Evolutionary conservation across 2,329 filamentous ascomycete species (phyloP), one percentile per base, ranked within the genome.

Genomic region (Talaromyces atroroseus): DNA sequence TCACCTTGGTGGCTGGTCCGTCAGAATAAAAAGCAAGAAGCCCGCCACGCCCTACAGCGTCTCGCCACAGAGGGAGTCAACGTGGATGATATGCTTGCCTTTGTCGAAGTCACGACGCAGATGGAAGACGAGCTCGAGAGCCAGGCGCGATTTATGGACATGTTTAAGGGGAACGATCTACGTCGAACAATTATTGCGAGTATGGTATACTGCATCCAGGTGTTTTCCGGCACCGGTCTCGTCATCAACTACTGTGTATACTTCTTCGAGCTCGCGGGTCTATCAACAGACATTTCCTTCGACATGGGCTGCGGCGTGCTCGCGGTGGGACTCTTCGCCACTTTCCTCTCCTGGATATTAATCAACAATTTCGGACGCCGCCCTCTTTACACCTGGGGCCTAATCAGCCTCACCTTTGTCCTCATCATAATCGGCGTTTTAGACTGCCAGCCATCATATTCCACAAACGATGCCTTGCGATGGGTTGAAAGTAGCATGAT

Each of bases 201-300:
- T n/a, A 71, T 72, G 16, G 73, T 74, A 21, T 77, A 75, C 62
- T 66, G 68, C 45, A 74, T 73, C 52, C 74, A 78, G 56, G 70
- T 74, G 46, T 58, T 76, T 7, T 70, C 68, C 8, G 75, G 74
- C 3, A 71, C 74, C 52, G 62, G 72, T 66, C 71, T 78, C 52
- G 72, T 76, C 16, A 59, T 70, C 14, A 73, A 73, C 21, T 77
- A 74, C 58, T 70, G 71, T 6, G 76, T 72, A 2, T 79, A 78
- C 63, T 79, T 78, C 68, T 78, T 78, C 64, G 65, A 76, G 52
- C 72, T 64, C 10, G 62, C 64, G 5, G 66, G 66, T 2, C 58
- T 74, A 7, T 58, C 63, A 4, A 62, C 63, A 16, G 63, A 63
- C 10, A 57, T 68, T 21, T 66, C 72, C 4, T 73, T 74, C 53